Base-by-base conservation (phyloP, 2,329 filamentous ascomycete genomes). In the Cercospora sp. region DNA sequence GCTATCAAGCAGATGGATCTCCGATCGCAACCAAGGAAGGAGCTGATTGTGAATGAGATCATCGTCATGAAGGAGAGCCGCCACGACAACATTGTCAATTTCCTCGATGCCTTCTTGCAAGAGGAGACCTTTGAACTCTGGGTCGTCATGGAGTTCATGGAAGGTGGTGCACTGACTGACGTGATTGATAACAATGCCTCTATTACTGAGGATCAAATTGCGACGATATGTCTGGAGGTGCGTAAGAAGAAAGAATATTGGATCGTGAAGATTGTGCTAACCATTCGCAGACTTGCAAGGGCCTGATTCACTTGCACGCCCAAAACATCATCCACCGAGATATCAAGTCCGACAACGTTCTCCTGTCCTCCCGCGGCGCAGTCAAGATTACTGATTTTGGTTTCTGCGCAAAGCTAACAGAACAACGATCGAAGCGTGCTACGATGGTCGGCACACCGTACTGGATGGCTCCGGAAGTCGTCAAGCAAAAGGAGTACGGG, bases 141-240 rank as follows among this genome's bases (percentile, higher is more conserved):
- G 95, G 93, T 99, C 10, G 94, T 99, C 63, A 97, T 99, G 95
- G 95, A 99, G 83, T 99, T 94, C 77, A 99, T 99, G 95, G 95
- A 99, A 82, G 95, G 95, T 75, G 95, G 95, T 82, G 92, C 95
- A 70, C 83, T 99, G 80, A 99, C 95, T 1, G 95, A 99, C 84
- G 93, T 99, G 69, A 99, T 99, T 81, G 95, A 99, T 81, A 97
- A 98, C 83, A 99, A 98, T 81, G 88, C 91, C 2, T 89, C 90
- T 66, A 97, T 99, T 75, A 93, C 91, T 5, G 95, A 99, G 80
- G 93, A 97, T 78, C 95, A 99, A 80, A 99, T 99, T 77, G 93
- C 95, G 9, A 97, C 94, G 5, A 98, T 99, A 73, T 98, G 94
- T 80, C 87, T 91, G 62, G 95, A 99, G 90, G 94, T 97, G 83